A percentile compares a stretch with the other conserved stretches of the same genome.
Conservation (phyloP, 768 basidiomycete genomes). For the Coprinopsis marcescibilis region DNA sequence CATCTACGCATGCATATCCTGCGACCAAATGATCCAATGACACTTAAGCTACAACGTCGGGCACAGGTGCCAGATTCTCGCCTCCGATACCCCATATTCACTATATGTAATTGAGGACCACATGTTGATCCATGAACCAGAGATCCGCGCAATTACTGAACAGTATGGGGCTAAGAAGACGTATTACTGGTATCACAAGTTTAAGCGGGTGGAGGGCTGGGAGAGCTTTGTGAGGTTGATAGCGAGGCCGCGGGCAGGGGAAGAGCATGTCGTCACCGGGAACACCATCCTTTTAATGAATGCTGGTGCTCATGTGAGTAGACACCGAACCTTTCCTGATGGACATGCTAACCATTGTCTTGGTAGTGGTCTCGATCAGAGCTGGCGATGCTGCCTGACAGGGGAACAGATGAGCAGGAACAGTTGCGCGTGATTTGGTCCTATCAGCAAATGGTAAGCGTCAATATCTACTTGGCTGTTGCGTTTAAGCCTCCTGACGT, state of each 20-base stretch:
- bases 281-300: conserved; percentile 15
- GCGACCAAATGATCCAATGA: conserved; percentile 8
- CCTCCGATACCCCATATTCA: conserved; percentile 11
- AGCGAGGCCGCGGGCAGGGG: conserved; percentile 5
- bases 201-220: conserved; percentile 15
- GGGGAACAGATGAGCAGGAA: conserved; percentile 19
- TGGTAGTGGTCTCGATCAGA: conserved; percentile 24
- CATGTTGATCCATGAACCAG: conserved; percentile 13
- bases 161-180: conserved; percentile 9
- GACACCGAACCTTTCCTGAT: neutral
- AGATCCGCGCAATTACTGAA: conserved; percentile 10
- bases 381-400: conserved; percentile 22
- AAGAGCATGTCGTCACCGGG: conserved; percentile 9
- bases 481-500: neutral
- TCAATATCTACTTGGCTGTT: neutral
- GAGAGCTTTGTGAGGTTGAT: conserved; percentile 11
- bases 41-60: conserved; percentile 10
- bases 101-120: conserved; percentile 15
- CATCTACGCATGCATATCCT: conserved; percentile 11
- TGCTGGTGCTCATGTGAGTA: conserved; percentile 13
- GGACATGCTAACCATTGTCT: neutral
- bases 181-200: conserved; percentile 11
- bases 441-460: conserved; percentile 24
- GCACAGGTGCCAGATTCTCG: conserved; percentile 15
- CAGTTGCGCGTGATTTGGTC: conserved; percentile 21